phyloP scores from a whole-genome alignment of 345 rosid species.

The Ailanthus altissimus region DNA sequence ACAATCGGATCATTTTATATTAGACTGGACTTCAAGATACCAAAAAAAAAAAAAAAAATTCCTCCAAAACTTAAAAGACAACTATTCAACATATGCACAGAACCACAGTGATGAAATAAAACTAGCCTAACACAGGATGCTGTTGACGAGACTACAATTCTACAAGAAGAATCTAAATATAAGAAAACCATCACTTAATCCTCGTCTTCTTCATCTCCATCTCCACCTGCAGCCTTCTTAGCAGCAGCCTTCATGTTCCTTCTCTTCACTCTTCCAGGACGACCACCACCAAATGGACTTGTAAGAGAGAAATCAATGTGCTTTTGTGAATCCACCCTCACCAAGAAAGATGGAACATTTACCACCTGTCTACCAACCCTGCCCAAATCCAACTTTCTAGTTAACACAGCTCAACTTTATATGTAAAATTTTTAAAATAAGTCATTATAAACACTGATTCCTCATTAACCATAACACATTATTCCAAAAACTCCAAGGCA shows the following conservation, averaged over 20 bases:
- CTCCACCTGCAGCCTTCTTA: conserved; percentile 55
- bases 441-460: not conserved
- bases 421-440: not conserved
- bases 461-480: no score
- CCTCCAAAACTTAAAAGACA: not conserved
- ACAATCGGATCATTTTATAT: no score
- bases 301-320: conserved; percentile 51
- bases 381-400: not conserved
- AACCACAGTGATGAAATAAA: not conserved
- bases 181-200: conserved; percentile 19
- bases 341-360: conserved; percentile 52
- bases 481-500: no score
- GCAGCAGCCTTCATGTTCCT: conserved; percentile 48
- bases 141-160: not conserved
- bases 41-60: not conserved
- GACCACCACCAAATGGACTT: conserved; percentile 50
- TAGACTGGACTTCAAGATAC: not conserved
- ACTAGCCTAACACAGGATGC: not conserved
- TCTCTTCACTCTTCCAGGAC: conserved; percentile 57
- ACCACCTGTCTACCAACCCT: conserved; percentile 62
- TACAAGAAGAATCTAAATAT: not conserved
- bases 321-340: conserved; percentile 50
- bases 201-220: conserved; percentile 52
- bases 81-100: conserved; percentile 3
- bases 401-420: not conserved